Base-by-base conservation (phyloP, 306 rosid genomes). In the Cucumis cinereus region DNA sequence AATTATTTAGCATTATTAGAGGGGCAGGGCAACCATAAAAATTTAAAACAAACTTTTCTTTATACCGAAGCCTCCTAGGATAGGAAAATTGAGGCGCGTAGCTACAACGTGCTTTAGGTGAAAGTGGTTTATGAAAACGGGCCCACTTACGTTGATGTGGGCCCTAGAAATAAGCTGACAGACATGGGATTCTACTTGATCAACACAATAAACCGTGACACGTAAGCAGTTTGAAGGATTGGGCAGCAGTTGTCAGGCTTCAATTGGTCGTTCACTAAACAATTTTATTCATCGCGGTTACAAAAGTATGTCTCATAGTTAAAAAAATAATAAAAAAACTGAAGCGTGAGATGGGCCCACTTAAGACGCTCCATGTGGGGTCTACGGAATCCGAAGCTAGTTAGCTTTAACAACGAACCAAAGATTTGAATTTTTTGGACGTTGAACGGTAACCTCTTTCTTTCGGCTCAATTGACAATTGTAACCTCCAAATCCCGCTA, bases 351-450 rank as follows among this genome's bases (percentile, higher is more conserved):
- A 67, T 67, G 53, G 74, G 55, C n/a, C 74, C 74, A 68, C 54
- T 35, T 23, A 41, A 68, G 74, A 68, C 74, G 55, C 74, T 68
- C 74, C 55, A 10, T 6, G 74, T 67, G 74, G 74, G 74, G 17
- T 20, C 74, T 54, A 41, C 35, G 6, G 13, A 5, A 68, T 68
- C 74, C 74, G 74, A 68, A 68, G 74, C 74, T 68, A 68, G 73
- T 13, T 41, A 68, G 74, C 2, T 68, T 20, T 13, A 13, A 41
- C 55, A 68, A 41, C 74, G 74, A 68, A 68, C 74, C 54, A 43
- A 68, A 68, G 6, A 40, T 68, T 68, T 68, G 74, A 68, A 68
- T 68, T 41, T 68, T 68, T 22, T 20, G 55, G 74, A 68, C 74
- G 74, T 68, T 68, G 74, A 68, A 41, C 74, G 14, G 73, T 30